Conservation (phyloP, 192 early-diverging fungal species). For the Funneliformis mosseae region DNA sequence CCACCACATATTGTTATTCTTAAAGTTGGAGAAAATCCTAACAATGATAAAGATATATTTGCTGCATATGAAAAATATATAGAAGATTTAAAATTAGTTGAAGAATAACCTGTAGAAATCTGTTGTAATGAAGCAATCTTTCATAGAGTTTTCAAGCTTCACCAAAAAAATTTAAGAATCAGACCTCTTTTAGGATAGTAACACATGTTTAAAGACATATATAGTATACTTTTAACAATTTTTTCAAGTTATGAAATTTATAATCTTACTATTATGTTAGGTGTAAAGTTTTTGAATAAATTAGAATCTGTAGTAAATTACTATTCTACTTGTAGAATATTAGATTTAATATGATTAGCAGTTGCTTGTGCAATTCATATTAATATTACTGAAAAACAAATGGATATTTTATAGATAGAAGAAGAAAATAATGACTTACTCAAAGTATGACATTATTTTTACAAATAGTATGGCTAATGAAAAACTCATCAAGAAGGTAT, state of each 20-base stretch:
- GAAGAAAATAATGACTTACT: background rate
- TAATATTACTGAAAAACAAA: background rate
- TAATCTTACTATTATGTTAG: background rate
- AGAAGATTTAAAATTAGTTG: background rate
- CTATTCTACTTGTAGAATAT: background rate
- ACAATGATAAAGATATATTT: slow-evolving; percentile 3
- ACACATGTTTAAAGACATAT: slow-evolving; percentile 13
- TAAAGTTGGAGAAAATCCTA: background rate
- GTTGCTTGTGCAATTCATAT: background rate
- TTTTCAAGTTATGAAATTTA: slow-evolving; percentile 14
- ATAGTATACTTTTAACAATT: background rate
- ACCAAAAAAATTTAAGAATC: no score
- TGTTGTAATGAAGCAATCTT: background rate
- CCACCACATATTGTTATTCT: slow-evolving; percentile 17
- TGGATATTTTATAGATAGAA: background rate
- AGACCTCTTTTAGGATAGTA: background rate
- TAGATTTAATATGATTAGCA: no score
- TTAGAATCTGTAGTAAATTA: slow-evolving; percentile 11
- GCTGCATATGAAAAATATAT: background rate
- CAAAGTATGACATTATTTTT: slow-evolving; percentile 11
- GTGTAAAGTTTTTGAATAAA: slow-evolving; percentile 1
- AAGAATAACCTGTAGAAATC: background rate
- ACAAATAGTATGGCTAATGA: background rate
- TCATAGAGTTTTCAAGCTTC: no score
- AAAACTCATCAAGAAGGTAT: background rate